Conservation (phyloP, 2,329 filamentous ascomycete genomes). For the Colletotrichum sp. region DNA sequence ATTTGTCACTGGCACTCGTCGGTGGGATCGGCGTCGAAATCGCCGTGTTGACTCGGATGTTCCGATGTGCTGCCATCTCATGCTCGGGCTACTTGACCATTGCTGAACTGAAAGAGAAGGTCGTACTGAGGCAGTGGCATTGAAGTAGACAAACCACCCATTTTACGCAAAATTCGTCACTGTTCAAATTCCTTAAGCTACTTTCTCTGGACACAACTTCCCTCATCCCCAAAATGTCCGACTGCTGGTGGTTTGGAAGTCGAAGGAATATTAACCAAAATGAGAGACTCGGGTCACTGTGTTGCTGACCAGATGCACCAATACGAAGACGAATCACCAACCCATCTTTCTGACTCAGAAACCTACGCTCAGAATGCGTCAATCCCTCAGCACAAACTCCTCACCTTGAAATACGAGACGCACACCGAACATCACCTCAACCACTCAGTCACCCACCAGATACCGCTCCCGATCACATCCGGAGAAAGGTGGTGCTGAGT, state of each 20-base stretch:
- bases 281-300: not conserved
- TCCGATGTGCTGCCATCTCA: accelerated
- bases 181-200: too few relatives aligned
- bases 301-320: not conserved
- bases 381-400: accelerated
- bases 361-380: not conserved
- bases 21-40: not conserved
- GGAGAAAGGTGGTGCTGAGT: not conserved
- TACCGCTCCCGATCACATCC: not conserved
- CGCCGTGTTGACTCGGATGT: not conserved
- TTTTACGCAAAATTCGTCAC: not conserved
- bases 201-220: too few relatives aligned
- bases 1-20: not conserved
- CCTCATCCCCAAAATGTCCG: not conserved
- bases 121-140: not conserved
- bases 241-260: not conserved
- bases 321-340: not conserved
- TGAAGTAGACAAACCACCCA: not conserved
- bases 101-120: not conserved
- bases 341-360: not conserved
- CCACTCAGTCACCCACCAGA: not conserved
- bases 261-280: not conserved
- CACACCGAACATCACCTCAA: not conserved
- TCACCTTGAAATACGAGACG: not conserved
- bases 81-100: not conserved